Percentiles rank a stretch among this genome's conserved stretches.
Conservation (phyloP, 129 eudicot genomes). For the Dittrichia graveolens region DNA sequence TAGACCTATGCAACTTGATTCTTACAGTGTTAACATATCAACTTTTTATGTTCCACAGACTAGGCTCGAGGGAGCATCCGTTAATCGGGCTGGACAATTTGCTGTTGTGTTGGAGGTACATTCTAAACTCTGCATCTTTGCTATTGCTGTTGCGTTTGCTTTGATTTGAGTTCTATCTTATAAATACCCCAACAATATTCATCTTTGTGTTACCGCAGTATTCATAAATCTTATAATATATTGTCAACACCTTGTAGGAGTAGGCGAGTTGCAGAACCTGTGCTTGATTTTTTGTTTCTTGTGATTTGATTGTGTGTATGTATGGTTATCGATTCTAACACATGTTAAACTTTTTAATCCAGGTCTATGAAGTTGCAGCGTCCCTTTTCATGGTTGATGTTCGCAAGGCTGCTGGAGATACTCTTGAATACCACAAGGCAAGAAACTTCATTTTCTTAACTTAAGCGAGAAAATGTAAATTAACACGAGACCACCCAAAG, state of each 20-base stretch:
- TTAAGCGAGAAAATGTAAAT: constrained; percentile 3
- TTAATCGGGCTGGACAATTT: constrained; percentile 64
- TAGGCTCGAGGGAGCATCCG: constrained; percentile 88
- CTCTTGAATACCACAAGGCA: constrained; percentile 97
- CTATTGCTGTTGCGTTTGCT: constrained; percentile 16
- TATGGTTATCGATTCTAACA: constrained; percentile 12
- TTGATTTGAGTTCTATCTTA: neutral
- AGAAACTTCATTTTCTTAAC: constrained; percentile 14
- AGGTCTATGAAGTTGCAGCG: constrained; percentile 94
- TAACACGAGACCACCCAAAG: too few relatives aligned
- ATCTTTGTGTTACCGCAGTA: neutral
- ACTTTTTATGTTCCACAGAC: constrained; percentile 49
- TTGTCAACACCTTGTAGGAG: constrained; percentile 6
- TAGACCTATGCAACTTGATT: too few relatives aligned
- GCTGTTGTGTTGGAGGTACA: constrained; percentile 94
- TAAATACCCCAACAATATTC: neutral
- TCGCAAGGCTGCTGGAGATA: constrained; percentile 98
- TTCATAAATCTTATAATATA: neutral
- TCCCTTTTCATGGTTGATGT: constrained; percentile 97
- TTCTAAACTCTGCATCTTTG: constrained; percentile 5
- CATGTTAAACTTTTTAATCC: neutral
- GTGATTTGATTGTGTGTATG: neutral
- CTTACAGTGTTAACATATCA: neutral
- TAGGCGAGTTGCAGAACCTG: neutral
- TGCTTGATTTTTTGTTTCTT: neutral